Evolutionary conservation across 2,329 filamentous ascomycete species (phyloP).

Genomic region (Colletotrichum sp.): DNA sequence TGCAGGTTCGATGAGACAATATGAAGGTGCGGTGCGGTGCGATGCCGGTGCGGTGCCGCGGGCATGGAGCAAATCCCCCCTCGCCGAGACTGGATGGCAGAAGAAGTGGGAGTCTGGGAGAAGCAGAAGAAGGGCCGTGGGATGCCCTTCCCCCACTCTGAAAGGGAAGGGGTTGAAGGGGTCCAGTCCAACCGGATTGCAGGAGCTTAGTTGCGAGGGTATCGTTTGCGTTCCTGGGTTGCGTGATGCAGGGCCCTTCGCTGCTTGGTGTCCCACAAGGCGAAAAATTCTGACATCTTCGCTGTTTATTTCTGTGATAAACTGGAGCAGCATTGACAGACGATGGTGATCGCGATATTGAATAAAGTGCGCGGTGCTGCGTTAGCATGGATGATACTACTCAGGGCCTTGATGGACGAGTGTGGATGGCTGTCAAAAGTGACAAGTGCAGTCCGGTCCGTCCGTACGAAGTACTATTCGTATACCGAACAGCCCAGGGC

Average conservation of each 20-base stretch:
- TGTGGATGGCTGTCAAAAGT: background rate
- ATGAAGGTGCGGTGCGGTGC: background rate
- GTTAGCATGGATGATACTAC: background rate
- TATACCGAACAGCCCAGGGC: background rate
- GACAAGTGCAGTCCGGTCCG: background rate
- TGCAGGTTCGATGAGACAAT: conserved; percentile 5
- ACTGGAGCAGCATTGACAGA: background rate
- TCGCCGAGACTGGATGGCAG: background rate
- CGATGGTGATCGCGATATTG: background rate
- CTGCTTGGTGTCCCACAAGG: background rate
- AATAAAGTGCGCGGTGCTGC: background rate
- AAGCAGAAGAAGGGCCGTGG: background rate
- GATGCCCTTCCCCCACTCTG: background rate
- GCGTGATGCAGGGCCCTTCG: background rate
- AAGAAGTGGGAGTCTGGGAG: background rate
- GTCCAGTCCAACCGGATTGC: background rate
- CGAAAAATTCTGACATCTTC: background rate
- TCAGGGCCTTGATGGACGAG: background rate
- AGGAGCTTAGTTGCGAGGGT: background rate
- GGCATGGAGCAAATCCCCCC: background rate
- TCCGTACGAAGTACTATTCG: background rate
- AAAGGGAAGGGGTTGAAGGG: background rate
- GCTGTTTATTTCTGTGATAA: background rate
- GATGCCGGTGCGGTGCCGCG: background rate
- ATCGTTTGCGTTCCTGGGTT: background rate